phyloP scores from a whole-genome alignment of 805 yeast species.

The Barnettozyma salicaria region DNA sequence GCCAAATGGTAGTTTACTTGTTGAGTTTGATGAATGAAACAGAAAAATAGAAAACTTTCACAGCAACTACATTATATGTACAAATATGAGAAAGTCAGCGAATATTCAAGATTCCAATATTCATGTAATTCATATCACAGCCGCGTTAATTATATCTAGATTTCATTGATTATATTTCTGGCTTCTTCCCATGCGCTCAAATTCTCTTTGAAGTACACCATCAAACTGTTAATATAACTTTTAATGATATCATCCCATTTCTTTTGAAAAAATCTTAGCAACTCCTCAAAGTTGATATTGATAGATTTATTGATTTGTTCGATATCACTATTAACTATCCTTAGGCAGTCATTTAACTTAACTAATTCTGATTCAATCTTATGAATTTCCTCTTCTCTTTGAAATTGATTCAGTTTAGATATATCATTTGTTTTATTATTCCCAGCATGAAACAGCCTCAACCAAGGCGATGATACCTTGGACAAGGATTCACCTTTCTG shows the following conservation, averaged over 20 bases:
- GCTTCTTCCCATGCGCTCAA: conserved; percentile 36
- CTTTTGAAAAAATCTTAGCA: conserved; percentile 24
- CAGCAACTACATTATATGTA: too few species aligned
- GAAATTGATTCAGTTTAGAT: conserved; percentile 28
- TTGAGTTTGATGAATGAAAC: conserved; percentile 36
- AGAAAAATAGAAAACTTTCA: conserved; percentile 13
- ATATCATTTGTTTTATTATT: conserved; percentile 14
- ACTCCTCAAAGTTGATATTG: conserved; percentile 25
- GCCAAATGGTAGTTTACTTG: conserved; percentile 66
- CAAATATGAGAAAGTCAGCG: too few species aligned
- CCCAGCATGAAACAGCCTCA: conserved; percentile 21
- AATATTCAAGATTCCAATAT: too few species aligned
- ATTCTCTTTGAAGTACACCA: conserved; percentile 34
- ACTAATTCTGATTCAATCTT: conserved; percentile 31
- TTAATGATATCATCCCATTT: conserved; percentile 28
- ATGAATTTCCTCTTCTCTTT: conserved; percentile 33
- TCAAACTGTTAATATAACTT: conserved; percentile 28
- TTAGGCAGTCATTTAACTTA: conserved; percentile 35
- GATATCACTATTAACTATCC: conserved; percentile 32
- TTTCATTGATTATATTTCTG: conserved; percentile 20
- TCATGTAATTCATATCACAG: too few species aligned
- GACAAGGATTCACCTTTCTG: conserved; percentile 24
- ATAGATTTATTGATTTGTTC: conserved; percentile 31
- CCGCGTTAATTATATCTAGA: too few species aligned
- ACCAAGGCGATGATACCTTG: conserved; percentile 21